Evolutionary conservation across 805 yeast genomes (phyloP).

Genomic region (Kluyveromyces nonfermentans): DNA sequence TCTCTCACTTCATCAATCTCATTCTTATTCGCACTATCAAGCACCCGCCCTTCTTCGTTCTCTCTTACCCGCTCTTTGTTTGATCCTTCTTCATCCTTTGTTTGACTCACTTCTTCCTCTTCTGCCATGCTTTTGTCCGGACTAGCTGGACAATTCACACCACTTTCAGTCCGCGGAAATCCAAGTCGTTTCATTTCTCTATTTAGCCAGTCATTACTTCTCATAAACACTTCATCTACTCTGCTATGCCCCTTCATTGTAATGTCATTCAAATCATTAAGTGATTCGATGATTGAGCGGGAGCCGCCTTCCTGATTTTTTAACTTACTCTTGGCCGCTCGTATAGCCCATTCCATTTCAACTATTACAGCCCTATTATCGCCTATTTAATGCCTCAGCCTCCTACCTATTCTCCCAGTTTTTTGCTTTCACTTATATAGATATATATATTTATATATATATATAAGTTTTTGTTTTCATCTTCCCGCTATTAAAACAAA

Average conservation of each 20-base stretch:
- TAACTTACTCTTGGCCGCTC: slow-evolving; percentile 23
- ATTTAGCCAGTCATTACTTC: slow-evolving; percentile 19
- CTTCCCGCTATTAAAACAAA: background rate
- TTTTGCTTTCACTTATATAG: background rate
- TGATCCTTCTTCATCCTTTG: background rate
- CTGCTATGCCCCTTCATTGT: slow-evolving; percentile 15
- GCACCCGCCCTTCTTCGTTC: background rate
- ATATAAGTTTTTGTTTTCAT: background rate
- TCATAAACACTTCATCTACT: slow-evolving; percentile 10
- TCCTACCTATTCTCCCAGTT: background rate
- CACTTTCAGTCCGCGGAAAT: background rate
- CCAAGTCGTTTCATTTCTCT: slow-evolving; percentile 6
- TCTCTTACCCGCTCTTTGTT: no score
- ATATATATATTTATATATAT: background rate
- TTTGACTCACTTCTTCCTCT: background rate
- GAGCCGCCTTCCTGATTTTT: slow-evolving; percentile 22
- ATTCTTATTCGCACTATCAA: no score
- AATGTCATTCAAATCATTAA: slow-evolving; percentile 21
- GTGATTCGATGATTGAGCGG: slow-evolving; percentile 25
- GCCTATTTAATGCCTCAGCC: background rate
- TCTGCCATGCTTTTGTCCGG: background rate
- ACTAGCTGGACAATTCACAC: background rate
- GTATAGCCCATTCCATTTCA: slow-evolving; percentile 26
- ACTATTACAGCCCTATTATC: background rate
- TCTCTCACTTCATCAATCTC: background rate